These are phyloP conservation scores for Podosphaera aphanis DNA, from an alignment of 2,329 filamentous ascomycete species.

Conservation along the genomic window DNA sequence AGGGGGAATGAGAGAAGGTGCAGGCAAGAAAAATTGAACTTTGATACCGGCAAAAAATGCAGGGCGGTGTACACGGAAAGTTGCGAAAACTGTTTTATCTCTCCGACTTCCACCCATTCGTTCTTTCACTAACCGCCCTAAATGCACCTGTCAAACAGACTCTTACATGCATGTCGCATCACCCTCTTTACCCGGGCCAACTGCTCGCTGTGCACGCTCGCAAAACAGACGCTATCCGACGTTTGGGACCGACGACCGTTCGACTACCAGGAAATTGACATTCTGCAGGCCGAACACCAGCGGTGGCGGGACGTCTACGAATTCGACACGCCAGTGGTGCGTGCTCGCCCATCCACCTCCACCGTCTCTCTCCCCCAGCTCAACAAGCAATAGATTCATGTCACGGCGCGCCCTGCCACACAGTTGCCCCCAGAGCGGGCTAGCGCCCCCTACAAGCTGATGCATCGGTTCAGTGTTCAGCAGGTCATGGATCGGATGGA, in stretches of 20 bases:
- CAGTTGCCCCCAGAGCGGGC: slow-evolving; percentile 23
- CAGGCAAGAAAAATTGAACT: too few relatives aligned
- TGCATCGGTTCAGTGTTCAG: slow-evolving; percentile 50
- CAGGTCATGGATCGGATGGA: slow-evolving; percentile 50
- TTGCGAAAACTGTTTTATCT: too few relatives aligned
- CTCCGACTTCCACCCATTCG: too few relatives aligned
- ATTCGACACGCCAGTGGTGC: slow-evolving; percentile 58
- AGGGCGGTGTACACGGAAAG: too few relatives aligned
- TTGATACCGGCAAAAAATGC: too few relatives aligned
- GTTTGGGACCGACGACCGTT: slow-evolving; percentile 47
- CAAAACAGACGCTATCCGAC: slow-evolving; percentile 41
- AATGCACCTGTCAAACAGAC: slow-evolving; percentile 9
- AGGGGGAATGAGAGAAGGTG: too few relatives aligned
- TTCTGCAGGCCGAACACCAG: slow-evolving; percentile 37
- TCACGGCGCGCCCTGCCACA: slow-evolving; percentile 31
- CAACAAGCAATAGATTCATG: slow-evolving; percentile 24
- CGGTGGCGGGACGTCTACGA: slow-evolving; percentile 54
- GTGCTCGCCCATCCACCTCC: background rate
- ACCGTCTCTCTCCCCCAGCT: slow-evolving; percentile 2
- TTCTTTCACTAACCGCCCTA: too few relatives aligned
- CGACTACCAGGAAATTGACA: slow-evolving; percentile 43
- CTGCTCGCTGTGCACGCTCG: slow-evolving; percentile 47
- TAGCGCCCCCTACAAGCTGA: slow-evolving; percentile 37
- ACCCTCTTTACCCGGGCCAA: slow-evolving; percentile 53
- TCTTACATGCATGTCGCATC: slow-evolving; percentile 33